These are phyloP conservation scores for Talaromyces sp. DNA, from an alignment of 2,329 filamentous ascomycete genomes.

Conservation along the genomic window DNA sequence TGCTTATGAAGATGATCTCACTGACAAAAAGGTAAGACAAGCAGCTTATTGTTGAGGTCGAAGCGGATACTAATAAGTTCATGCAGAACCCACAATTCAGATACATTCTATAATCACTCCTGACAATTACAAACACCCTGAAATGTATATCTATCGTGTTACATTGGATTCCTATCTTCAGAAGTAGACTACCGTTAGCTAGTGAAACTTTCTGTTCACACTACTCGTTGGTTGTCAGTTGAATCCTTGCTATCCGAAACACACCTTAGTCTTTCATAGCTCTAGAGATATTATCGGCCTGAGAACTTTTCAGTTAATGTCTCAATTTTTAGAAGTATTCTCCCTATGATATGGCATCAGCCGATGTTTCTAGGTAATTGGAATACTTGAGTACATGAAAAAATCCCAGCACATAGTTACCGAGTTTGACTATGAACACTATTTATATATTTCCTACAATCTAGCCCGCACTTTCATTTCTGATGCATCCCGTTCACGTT, in stretches of 20 bases:
- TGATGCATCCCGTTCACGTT: neutral
- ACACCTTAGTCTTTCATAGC: no score
- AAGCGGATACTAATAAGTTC: neutral
- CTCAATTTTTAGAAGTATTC: neutral
- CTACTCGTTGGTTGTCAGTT: neutral
- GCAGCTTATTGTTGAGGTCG: neutral
- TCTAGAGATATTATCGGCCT: no score
- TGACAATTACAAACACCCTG: neutral
- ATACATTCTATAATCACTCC: neutral
- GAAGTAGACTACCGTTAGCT: neutral
- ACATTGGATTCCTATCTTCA: neutral
- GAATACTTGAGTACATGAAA: no score
- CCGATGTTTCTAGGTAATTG: no score
- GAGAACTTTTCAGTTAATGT: no score
- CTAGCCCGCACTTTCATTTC: neutral
- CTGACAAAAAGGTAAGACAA: conserved; percentile 4
- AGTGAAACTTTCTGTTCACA: neutral
- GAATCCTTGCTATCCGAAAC: neutral
- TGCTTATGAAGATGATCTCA: conserved; percentile 9
- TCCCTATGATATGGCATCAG: neutral
- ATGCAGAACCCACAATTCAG: neutral
- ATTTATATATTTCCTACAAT: neutral
- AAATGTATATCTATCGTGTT: neutral
- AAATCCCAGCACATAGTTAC: no score
- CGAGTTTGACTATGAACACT: no score